phyloP scores from a whole-genome alignment of 129 eudicot genomes.

The Ambrosia trifida region DNA sequence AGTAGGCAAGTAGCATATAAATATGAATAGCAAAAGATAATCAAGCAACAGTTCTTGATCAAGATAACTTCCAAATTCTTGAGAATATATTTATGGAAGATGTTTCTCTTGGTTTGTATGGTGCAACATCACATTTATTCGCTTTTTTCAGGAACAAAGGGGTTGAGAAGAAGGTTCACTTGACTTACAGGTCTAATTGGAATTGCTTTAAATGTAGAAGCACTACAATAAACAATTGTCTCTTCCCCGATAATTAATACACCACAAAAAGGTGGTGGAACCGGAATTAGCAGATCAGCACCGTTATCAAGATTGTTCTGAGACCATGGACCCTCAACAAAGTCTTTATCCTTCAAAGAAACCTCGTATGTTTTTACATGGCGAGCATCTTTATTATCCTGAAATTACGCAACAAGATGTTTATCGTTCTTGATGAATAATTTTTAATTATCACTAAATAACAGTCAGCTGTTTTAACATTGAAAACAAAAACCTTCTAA shows the following conservation, averaged over 20 bases:
- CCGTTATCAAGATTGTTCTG: slow-evolving; percentile 98
- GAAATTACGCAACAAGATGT: slow-evolving; percentile 27
- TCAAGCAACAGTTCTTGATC: not conserved
- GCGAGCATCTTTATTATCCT: slow-evolving; percentile 98
- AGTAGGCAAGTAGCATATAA: not conserved
- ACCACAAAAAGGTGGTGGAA: slow-evolving; percentile 96
- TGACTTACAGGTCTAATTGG: slow-evolving; percentile 93
- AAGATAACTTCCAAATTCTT: not conserved
- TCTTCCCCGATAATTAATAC: slow-evolving; percentile 96
- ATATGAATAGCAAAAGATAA: not conserved
- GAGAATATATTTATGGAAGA: not conserved
- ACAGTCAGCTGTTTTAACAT: not conserved
- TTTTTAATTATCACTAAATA: not conserved
- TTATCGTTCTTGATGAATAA: not conserved
- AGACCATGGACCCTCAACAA: slow-evolving; percentile 95
- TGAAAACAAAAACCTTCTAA: not conserved
- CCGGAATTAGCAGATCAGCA: slow-evolving; percentile 91
- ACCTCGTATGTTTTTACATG: slow-evolving; percentile 97
- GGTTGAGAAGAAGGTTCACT: not conserved
- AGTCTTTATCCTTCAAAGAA: slow-evolving; percentile 89
- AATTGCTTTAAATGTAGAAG: slow-evolving; percentile 89
- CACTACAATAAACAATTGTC: slow-evolving; percentile 95
- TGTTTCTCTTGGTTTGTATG: not conserved
- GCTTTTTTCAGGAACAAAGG: not conserved
- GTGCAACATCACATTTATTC: not conserved